Evolutionary conservation across 768 basidiomycete genomes (phyloP), one percentile per base, ranked within the genome.

Genomic region (Psilocybe sp.): DNA sequence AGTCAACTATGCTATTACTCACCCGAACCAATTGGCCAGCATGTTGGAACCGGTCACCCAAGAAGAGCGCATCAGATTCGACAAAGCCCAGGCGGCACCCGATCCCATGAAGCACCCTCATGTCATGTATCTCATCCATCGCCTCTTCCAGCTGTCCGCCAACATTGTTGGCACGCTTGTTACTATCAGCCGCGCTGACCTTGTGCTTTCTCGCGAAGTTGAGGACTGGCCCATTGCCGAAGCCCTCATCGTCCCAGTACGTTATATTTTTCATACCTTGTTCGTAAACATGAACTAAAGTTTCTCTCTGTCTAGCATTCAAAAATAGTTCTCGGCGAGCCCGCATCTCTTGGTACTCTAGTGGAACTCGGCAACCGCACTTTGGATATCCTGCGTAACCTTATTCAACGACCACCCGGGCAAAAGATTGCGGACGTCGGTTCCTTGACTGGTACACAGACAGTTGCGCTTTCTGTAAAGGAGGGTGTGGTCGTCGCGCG

Each of bases 1-100:
- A 55, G 69, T 97, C 53, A 94, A 93, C 65, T 93, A 94, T 56
- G 89, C 91, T 0, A 75, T 96, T 41, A 87, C 91, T 0, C 94
- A 98, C 65, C 94, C 94, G 6, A 89, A 94, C 60, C 87, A 93
- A 58, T 77, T 97, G 11, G 83, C 87, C 1, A 85, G 85, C 55
- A 73, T 91, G 20, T 73, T 95, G 57, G 91, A 95, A 50, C 86
- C 92, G 5, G 75, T 89, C 12, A 87, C 87, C 0, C 63, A 77
- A 1, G 91, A 92, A 10, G 94, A 96, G 58, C 79, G 87, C 6
- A 67, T 68, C 0, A 73, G 74, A 43, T 73, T 90, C 42, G 88
- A 93, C 58, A 84, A 83, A 53, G 86, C 88, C 40, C 70, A 79
- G 4, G 69, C 79, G 48, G 50, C 58, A 37, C 64, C 78, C 16